Evolutionary conservation across 2,329 filamentous ascomycete species (phyloP).

Genomic region (Xylaria multiplex): DNA sequence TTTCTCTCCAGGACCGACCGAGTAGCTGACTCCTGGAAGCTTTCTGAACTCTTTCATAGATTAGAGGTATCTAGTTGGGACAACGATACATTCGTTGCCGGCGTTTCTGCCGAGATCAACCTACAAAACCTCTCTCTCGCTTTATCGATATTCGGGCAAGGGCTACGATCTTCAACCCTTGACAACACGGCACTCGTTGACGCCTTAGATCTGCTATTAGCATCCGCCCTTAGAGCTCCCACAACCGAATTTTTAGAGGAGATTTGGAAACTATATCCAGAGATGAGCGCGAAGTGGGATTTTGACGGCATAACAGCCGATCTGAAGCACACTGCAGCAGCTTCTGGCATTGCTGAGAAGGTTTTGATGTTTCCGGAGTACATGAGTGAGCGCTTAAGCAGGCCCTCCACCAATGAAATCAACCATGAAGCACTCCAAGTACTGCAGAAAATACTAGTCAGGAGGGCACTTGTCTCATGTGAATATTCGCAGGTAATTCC

Average conservation of each 20-base stretch:
- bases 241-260: constrained; percentile 35
- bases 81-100: constrained; percentile 53
- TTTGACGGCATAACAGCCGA: constrained; percentile 44
- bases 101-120: constrained; percentile 55
- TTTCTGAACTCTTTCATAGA: constrained; percentile 57
- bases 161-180: constrained; percentile 45
- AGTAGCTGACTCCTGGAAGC: constrained; percentile 57
- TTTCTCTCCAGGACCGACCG: constrained; percentile 57
- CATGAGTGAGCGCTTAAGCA: constrained; percentile 24
- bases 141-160: constrained; percentile 53
- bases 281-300: constrained; percentile 43
- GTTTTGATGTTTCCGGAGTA: constrained; percentile 39
- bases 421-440: constrained; percentile 37
- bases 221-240: constrained; percentile 51
- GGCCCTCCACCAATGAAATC: constrained; percentile 17
- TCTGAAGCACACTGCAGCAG: constrained; percentile 39
- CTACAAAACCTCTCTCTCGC: constrained; percentile 54
- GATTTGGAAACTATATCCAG: constrained; percentile 45
- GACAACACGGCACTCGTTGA: constrained; percentile 48
- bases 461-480: constrained; percentile 45
- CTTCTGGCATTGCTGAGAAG: constrained; percentile 45
- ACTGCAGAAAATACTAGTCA: constrained; percentile 46
- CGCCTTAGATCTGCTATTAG: constrained; percentile 58
- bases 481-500: constrained; percentile 44
- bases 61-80: constrained; percentile 54